Conservation (phyloP, 2,329 filamentous ascomycete species). For the Phoma sp. region DNA sequence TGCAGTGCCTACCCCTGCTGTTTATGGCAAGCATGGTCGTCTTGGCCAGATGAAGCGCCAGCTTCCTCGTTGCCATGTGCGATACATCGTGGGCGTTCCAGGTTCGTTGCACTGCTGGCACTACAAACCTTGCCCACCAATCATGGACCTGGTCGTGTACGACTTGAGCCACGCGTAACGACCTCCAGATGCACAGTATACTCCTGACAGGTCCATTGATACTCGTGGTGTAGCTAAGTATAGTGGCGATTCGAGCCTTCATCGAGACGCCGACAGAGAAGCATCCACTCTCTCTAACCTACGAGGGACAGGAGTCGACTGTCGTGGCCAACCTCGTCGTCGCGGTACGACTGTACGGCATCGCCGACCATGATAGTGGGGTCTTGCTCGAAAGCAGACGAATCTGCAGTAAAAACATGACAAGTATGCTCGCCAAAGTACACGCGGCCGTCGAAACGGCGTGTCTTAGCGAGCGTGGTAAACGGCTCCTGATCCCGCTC, state of each 20-base stretch:
- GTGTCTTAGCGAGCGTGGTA: conserved; percentile 83
- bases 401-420: conserved; percentile 42
- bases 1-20: conserved; percentile 42
- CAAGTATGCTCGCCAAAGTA: conserved; percentile 83
- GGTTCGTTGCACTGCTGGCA: conserved; percentile 26
- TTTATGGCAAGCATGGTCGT: conserved; percentile 29
- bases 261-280: conserved; percentile 3
- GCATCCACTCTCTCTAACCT: conserved; percentile 21
- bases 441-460: conserved; percentile 81
- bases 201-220: conserved; percentile 12
- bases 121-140: conserved; percentile 27
- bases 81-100: conserved; percentile 29
- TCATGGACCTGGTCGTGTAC: conserved; percentile 24
- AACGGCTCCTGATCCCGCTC: conserved; percentile 84
- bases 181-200: conserved; percentile 25
- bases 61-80: conserved; percentile 25
- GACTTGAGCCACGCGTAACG: conserved; percentile 39
- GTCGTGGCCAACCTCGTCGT: conserved; percentile 38
- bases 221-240: conserved; percentile 9
- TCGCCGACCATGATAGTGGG: conserved; percentile 50
- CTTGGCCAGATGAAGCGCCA: conserved; percentile 32
- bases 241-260: neutral
- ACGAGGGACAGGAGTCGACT: conserved; percentile 33
- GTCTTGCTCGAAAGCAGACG: conserved; percentile 37
- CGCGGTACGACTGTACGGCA: conserved; percentile 38